Evolutionary conservation across 176 grass and related monocot species (phyloP), one percentile per base, ranked within the genome.

Genomic region (Juncus inflexus): DNA sequence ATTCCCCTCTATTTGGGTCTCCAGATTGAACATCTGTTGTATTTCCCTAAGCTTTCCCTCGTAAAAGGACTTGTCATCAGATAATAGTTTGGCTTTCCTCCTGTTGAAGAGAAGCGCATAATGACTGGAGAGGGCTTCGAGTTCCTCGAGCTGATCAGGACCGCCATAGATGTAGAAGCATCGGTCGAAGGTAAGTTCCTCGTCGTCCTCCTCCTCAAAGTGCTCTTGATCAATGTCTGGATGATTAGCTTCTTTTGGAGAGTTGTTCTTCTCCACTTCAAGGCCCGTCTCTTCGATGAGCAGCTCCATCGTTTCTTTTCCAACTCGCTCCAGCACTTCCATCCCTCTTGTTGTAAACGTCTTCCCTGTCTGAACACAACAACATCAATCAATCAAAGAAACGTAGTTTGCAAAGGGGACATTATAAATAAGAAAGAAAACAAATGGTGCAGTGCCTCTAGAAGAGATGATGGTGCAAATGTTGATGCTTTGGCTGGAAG

Each of bases 161-260:
- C 94, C 94, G 52, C 94, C 94, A 82, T 99, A 99, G 69, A 99
- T 99, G 64, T 92, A 99, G 73, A 99, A 99, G 76, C 88, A 99
- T 79, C 94, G 80, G 49, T 99, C 94, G 41, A 99, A 99, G 64
- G 94, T 92, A 10, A 80, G 77, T 72, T 99, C 94, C 84, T 99
- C 94, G 72, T 86, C 82, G n/a, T 85, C 82, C 53, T 92, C 84
- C 54, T 89, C 88, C 79, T 91, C 92, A 36, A 64, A 68, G 57
- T 83, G 70, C 62, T 75, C 43, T 47, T 47, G 43, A 60, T 71
- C 68, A 28, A 58, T 60, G 14, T 71, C 39, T 60, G 54, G 13
- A 71, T 42, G 75, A 35, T 86, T 80, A 62, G 52, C 82, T 56
- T 81, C 83, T 65, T 70, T 15, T 59, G 55, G 79, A 7, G 66